Conservation (phyloP, 257 asterid genomes). For the Solanum gracilifrons region DNA sequence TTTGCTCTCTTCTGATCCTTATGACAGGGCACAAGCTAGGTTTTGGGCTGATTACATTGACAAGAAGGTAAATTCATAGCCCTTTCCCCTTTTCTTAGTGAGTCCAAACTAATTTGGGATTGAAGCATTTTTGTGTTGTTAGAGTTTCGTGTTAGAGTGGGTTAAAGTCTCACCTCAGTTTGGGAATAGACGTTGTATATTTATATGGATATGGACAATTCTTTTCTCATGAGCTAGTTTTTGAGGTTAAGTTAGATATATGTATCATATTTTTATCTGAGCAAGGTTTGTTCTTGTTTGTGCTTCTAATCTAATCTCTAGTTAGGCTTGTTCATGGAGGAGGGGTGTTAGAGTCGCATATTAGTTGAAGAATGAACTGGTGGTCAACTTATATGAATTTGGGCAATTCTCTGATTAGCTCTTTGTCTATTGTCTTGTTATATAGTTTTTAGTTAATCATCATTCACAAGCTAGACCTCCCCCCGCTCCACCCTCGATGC, state of each 20-base stretch:
- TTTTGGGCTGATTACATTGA: neutral
- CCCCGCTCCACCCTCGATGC: neutral
- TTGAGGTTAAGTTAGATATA: neutral
- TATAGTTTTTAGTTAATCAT: neutral
- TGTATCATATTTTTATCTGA: too few relatives aligned
- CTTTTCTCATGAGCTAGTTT: neutral
- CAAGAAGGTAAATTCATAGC: neutral
- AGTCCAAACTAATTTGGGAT: neutral
- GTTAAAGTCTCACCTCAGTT: neutral
- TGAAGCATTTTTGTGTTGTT: neutral
- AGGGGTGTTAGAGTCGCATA: too few relatives aligned
- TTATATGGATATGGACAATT: too few relatives aligned
- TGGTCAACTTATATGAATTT: too few relatives aligned
- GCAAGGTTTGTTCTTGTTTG: neutral
- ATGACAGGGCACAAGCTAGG: neutral
- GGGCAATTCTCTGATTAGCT: too few relatives aligned
- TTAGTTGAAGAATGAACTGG: too few relatives aligned
- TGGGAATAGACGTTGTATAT: too few relatives aligned
- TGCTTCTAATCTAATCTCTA: too few relatives aligned
- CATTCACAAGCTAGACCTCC: neutral
- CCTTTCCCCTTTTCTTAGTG: neutral
- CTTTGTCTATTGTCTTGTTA: neutral
- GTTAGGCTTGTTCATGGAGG: too few relatives aligned
- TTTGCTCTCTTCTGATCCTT: neutral
- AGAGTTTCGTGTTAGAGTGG: too few relatives aligned